Evolutionary conservation across 2,329 filamentous ascomycete species (phyloP).

Genomic region (Aspergillus sp.): DNA sequence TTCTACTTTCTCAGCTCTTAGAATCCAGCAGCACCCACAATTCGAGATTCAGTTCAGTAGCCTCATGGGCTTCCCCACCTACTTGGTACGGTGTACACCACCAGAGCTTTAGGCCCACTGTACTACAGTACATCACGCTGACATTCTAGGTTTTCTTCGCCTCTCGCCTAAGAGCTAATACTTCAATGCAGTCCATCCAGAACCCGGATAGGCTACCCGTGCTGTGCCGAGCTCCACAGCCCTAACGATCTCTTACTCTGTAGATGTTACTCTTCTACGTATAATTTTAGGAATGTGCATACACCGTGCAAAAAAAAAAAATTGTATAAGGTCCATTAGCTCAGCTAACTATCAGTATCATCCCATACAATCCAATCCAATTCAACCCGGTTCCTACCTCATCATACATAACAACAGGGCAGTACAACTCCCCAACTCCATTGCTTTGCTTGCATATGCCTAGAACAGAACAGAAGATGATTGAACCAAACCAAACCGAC

Average conservation of each 20-base stretch:
- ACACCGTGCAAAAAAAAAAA: background rate
- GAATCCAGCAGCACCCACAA: too few relatives aligned
- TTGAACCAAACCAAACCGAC: background rate
- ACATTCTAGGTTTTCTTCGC: background rate
- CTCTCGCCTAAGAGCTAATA: background rate
- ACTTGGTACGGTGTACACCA: too few relatives aligned
- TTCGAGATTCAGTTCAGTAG: too few relatives aligned
- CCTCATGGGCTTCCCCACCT: too few relatives aligned
- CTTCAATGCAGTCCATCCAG: background rate
- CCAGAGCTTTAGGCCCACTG: too few relatives aligned
- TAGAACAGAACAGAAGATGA: background rate
- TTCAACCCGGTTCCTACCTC: background rate
- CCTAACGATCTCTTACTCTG: too few relatives aligned
- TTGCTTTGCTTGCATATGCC: background rate
- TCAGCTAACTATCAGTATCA: slow-evolving; percentile 9
- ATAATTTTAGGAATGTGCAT: too few relatives aligned
- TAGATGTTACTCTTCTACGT: too few relatives aligned
- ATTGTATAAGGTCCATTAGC: slow-evolving; percentile 5
- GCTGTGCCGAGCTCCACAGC: background rate
- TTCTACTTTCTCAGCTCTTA: too few relatives aligned
- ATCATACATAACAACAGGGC: slow-evolving; percentile 1
- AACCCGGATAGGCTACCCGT: background rate
- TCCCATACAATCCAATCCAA: background rate
- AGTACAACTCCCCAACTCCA: slow-evolving; percentile 6
- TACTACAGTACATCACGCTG: background rate